A percentile compares a stretch with the other conserved stretches of the same genome.
Conservation (phyloP, 306 rosid genomes). For the Trifolium repens region DNA sequence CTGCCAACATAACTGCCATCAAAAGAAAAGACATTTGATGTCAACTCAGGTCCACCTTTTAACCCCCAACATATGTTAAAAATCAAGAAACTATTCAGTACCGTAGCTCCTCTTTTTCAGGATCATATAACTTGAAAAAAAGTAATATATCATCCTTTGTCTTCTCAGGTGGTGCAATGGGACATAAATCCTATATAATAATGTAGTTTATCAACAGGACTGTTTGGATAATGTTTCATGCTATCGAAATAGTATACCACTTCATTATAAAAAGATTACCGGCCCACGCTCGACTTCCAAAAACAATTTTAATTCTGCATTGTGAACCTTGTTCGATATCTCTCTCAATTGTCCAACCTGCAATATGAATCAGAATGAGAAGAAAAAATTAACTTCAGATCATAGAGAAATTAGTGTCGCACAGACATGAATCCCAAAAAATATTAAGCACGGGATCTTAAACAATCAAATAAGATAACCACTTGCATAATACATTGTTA, state of each 20-base stretch:
- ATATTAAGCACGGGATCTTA: slow-evolving; percentile 11
- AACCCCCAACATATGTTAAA: slow-evolving; percentile 20
- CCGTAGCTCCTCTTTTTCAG: slow-evolving; percentile 85
- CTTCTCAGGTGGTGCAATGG: slow-evolving; percentile 73
- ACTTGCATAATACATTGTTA: background rate
- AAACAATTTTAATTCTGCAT: slow-evolving; percentile 75
- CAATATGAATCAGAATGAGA: slow-evolving; percentile 20
- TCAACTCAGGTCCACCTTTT: slow-evolving; percentile 37
- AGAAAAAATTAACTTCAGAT: slow-evolving; percentile 33
- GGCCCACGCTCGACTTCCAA: slow-evolving; percentile 74
- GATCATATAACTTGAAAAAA: slow-evolving; percentile 86
- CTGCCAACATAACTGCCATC: slow-evolving; percentile 76
- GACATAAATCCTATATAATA: slow-evolving; percentile 59
- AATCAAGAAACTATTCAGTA: slow-evolving; percentile 45
- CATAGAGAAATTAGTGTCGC: slow-evolving; percentile 16
- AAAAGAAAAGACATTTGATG: slow-evolving; percentile 32
- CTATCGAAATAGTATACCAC: slow-evolving; percentile 28
- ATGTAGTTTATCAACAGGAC: slow-evolving; percentile 37
- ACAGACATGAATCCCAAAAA: slow-evolving; percentile 2
- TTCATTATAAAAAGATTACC: slow-evolving; percentile 55
- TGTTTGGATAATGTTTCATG: slow-evolving; percentile 7
- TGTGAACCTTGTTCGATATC: slow-evolving; percentile 69
- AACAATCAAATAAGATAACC: slow-evolving; percentile 15
- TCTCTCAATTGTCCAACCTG: slow-evolving; percentile 91
- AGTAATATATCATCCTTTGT: slow-evolving; percentile 82